Evolutionary conservation across 805 yeast genomes (phyloP).

Genomic region (Candida caryicola): DNA sequence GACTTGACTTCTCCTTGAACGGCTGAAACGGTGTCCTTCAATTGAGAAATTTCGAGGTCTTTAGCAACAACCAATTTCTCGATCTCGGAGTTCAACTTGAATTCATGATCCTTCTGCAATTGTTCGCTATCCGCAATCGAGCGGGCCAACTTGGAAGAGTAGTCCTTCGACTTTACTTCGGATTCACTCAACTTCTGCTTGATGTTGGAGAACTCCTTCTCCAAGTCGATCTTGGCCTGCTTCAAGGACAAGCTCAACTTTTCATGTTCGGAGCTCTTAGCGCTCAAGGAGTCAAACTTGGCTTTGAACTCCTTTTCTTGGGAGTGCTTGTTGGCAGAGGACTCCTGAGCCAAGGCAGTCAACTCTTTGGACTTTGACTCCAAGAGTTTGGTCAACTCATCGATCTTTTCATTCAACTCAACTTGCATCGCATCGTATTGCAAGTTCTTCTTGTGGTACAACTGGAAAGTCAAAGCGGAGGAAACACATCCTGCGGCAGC

Average conservation of each 20-base stretch:
- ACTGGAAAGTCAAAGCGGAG: slow-evolving; percentile 18
- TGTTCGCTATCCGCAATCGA: slow-evolving; percentile 6
- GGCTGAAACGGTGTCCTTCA: slow-evolving; percentile 3
- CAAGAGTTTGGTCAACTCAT: slow-evolving; percentile 7
- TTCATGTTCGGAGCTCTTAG: slow-evolving; percentile 5
- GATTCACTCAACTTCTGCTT: neutral
- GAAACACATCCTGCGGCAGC: slow-evolving; percentile 20
- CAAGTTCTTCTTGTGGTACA: slow-evolving; percentile 17
- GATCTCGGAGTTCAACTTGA: slow-evolving; percentile 24
- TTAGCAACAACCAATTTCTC: slow-evolving; percentile 21
- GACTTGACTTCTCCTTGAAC: neutral
- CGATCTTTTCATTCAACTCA: slow-evolving; percentile 12
- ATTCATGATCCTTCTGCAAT: slow-evolving; percentile 17
- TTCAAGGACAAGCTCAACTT: slow-evolving; percentile 4
- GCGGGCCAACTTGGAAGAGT: slow-evolving; percentile 4
- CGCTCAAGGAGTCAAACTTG: slow-evolving; percentile 5
- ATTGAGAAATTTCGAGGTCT: slow-evolving; percentile 18
- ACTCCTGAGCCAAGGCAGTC: slow-evolving; percentile 3
- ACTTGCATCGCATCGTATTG: slow-evolving; percentile 11
- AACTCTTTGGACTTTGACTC: slow-evolving; percentile 8
- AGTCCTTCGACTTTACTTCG: slow-evolving; percentile 1
- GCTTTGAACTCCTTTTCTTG: slow-evolving; percentile 9
- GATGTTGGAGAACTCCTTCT: slow-evolving; percentile 2
- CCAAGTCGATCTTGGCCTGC: slow-evolving; percentile 5
- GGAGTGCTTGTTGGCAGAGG: slow-evolving; percentile 1